These are phyloP conservation scores for Phytopythium vexans DNA, from an alignment of 352 stramenopile species.

Conservation along the genomic window DNA sequence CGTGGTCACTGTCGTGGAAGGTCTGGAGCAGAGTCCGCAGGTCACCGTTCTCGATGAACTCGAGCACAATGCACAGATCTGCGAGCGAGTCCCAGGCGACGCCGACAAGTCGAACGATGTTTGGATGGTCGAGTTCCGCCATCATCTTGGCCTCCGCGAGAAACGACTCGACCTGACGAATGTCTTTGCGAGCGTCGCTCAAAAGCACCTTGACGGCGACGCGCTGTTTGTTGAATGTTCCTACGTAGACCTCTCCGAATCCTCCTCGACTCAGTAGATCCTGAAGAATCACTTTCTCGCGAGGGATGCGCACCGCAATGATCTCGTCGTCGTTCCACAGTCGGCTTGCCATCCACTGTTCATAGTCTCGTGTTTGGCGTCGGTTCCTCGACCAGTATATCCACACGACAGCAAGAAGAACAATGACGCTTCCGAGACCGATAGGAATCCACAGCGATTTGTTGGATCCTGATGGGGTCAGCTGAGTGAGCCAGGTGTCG, in stretches of 20 bases:
- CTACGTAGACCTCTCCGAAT: slow-evolving; percentile 22
- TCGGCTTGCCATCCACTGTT: too few species aligned
- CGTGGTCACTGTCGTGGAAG: too few species aligned
- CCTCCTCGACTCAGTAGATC: slow-evolving; percentile 9
- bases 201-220: slow-evolving; percentile 20
- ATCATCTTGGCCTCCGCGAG: slow-evolving; percentile 22
- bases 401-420: too few species aligned
- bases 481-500: too few species aligned
- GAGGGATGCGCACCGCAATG: slow-evolving; percentile 8
- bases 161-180: slow-evolving; percentile 12
- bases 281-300: too few species aligned
- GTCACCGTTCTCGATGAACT: slow-evolving; percentile 40
- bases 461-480: too few species aligned
- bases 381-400: too few species aligned
- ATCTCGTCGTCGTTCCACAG: slow-evolving; percentile 14
- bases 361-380: too few species aligned
- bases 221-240: slow-evolving; percentile 10
- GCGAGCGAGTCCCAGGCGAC: slow-evolving; percentile 38
- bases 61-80: slow-evolving; percentile 35
- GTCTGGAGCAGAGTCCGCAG: too few species aligned
- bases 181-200: slow-evolving; percentile 4
- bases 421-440: too few species aligned
- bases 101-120: slow-evolving; percentile 32
- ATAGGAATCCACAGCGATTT: too few species aligned
- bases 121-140: slow-evolving; percentile 25